Evolutionary conservation across 179 eudicot genomes (phyloP).

Genomic region (Drosera spatulata): DNA sequence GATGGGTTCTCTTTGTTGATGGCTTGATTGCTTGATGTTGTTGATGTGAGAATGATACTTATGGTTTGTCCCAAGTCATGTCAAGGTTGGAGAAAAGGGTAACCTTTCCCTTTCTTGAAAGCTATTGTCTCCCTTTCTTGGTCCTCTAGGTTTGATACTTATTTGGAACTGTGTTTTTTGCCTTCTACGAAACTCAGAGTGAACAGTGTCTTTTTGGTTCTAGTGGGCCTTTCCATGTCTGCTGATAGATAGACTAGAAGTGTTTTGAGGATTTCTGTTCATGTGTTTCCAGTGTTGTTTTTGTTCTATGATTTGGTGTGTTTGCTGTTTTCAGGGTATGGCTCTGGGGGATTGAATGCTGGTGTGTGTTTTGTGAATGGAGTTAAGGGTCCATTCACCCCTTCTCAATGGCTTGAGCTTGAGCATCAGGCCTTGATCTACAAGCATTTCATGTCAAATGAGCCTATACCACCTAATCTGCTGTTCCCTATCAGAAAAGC

Average conservation of each 20-base stretch:
- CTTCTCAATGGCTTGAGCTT: conserved; percentile 82
- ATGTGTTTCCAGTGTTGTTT: neutral
- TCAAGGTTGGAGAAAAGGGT: neutral
- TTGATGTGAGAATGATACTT: neutral
- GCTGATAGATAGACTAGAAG: neutral
- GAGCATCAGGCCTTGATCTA: conserved; percentile 88
- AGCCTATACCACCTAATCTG: conserved; percentile 65
- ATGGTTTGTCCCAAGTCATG: conserved; percentile 1
- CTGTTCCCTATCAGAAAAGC: conserved; percentile 73
- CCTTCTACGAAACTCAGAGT: neutral
- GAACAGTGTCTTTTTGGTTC: neutral
- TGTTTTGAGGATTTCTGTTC: neutral
- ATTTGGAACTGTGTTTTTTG: neutral
- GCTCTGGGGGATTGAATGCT: conserved; percentile 22
- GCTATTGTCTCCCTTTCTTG: too few relatives aligned
- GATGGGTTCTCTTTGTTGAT: neutral
- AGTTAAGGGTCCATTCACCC: conserved; percentile 62
- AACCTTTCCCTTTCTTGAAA: conserved; percentile 1
- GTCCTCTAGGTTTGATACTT: neutral
- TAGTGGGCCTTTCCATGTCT: neutral
- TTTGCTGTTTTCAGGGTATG: conserved; percentile 21
- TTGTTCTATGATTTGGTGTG: neutral
- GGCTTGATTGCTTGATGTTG: conserved; percentile 2
- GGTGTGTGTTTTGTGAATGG: conserved; percentile 35
- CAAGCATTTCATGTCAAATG: conserved; percentile 67